Evolutionary conservation across 169 alveolate genomes (phyloP).

Genomic region (Eimeria maxima): DNA sequence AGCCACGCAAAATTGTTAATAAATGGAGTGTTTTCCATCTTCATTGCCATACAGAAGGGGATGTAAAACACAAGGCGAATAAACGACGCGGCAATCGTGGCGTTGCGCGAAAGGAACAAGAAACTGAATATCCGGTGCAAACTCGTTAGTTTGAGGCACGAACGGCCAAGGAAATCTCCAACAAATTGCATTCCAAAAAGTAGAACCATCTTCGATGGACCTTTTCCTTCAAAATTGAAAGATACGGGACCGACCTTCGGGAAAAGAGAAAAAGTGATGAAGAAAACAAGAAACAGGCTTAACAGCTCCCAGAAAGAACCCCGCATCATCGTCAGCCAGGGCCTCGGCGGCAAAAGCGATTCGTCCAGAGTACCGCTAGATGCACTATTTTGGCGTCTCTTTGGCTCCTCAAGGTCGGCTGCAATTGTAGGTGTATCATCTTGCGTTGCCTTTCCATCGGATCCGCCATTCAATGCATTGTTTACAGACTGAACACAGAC

Average conservation of each 20-base stretch:
- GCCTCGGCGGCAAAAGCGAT: constrained; percentile 54
- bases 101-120: constrained; percentile 73
- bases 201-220: constrained; percentile 48
- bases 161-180: constrained; percentile 77
- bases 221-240: constrained; percentile 51
- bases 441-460: constrained; percentile 9
- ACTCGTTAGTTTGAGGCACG: constrained; percentile 6
- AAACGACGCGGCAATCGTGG: constrained; percentile 15
- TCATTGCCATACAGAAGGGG: constrained; percentile 68
- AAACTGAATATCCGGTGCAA: constrained; percentile 30
- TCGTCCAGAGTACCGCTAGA: constrained; percentile 24
- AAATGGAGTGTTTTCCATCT: constrained; percentile 50
- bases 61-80: constrained; percentile 50
- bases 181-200: constrained; percentile 53
- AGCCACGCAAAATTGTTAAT: constrained; percentile 71
- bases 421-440: constrained; percentile 33
- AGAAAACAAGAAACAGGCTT: constrained; percentile 62
- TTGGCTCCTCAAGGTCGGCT: constrained; percentile 57
- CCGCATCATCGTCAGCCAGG: constrained; percentile 61
- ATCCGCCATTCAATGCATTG: constrained; percentile 4
- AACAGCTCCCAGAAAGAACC: constrained; percentile 58
- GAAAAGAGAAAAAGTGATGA: constrained; percentile 45
- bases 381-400: constrained; percentile 34
- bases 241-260: constrained; percentile 76
- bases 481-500: constrained; percentile 52